Evolutionary conservation across 176 grass and related monocot species (phyloP).

Genomic region (Raddia guianensis): DNA sequence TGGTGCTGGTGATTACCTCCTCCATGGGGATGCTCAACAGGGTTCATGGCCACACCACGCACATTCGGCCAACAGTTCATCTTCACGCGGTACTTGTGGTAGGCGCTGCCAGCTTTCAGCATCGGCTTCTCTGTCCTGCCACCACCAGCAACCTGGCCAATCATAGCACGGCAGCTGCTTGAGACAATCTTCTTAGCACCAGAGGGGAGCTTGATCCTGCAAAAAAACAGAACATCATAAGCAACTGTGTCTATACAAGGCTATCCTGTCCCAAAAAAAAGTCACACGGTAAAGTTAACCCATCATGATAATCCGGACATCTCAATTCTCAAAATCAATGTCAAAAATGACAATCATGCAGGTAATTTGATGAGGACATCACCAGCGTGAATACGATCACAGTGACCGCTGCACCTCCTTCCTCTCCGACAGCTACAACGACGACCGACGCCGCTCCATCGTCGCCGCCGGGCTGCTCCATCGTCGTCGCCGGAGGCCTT

Average conservation of each 20-base stretch:
- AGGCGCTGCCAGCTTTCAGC: slow-evolving; percentile 86
- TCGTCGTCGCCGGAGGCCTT: no score
- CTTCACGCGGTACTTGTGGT: slow-evolving; percentile 95
- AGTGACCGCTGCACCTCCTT: no score
- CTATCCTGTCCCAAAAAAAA: not conserved
- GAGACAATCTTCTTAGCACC: slow-evolving; percentile 93
- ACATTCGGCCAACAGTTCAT: slow-evolving; percentile 98
- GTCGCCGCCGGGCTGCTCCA: no score
- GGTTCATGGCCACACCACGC: slow-evolving; percentile 99
- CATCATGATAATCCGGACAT: not conserved
- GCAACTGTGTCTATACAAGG: not conserved
- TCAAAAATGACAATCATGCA: not conserved
- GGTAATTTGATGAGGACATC: no score
- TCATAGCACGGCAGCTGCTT: slow-evolving; percentile 85
- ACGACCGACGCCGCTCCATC: no score
- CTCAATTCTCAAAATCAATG: not conserved
- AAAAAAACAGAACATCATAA: not conserved
- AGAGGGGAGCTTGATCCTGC: slow-evolving; percentile 93
- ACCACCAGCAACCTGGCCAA: slow-evolving; percentile 85
- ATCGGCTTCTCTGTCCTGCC: slow-evolving; percentile 91
- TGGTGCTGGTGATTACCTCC: slow-evolving; percentile 99
- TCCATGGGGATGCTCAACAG: slow-evolving; percentile 93
- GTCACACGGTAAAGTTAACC: not conserved
- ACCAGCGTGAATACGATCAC: no score
- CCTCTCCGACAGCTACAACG: no score